These are phyloP conservation scores for Microsporum audouinii DNA, from an alignment of 2,329 filamentous ascomycete species.

Conservation along the genomic window DNA sequence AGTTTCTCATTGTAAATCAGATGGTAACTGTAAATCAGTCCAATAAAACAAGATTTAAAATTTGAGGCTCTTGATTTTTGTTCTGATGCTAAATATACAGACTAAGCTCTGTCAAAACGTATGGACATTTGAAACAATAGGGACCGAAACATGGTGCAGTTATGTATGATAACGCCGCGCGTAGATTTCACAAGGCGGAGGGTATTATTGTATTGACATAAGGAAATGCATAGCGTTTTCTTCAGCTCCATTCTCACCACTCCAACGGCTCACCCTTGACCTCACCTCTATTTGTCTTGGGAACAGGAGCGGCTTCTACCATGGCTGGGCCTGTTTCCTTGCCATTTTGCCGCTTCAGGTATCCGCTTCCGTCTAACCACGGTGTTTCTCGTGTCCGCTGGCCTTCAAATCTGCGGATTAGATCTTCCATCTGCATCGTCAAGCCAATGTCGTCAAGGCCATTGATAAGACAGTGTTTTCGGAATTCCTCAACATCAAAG, in stretches of 20 bases:
- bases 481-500: conserved; percentile 86
- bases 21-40: no score
- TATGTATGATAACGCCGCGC: not conserved
- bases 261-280: conserved; percentile 75
- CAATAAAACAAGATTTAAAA: not conserved
- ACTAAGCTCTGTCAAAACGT: not conserved
- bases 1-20: no score
- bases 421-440: conserved; percentile 82
- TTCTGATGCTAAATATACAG: not conserved
- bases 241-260: conserved; percentile 50
- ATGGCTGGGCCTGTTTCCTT: conserved; percentile 43
- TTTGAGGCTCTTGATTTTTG: not conserved
- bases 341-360: conserved; percentile 45
- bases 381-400: conserved; percentile 67
- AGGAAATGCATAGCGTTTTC: not conserved
- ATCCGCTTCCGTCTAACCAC: conserved; percentile 81
- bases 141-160: not conserved
- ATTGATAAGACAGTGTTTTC: conserved; percentile 87
- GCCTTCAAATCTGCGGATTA: conserved; percentile 73
- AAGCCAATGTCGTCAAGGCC: conserved; percentile 92
- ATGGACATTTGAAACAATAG: not conserved
- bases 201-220: not conserved
- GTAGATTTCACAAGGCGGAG: not conserved
- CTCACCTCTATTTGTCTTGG: conserved; percentile 80
- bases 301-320: conserved; percentile 57